Evolutionary conservation across 371 early-diverging fungal genomes (phyloP), one percentile per base, ranked within the genome.

Genomic region (Circinella umbellata): DNA sequence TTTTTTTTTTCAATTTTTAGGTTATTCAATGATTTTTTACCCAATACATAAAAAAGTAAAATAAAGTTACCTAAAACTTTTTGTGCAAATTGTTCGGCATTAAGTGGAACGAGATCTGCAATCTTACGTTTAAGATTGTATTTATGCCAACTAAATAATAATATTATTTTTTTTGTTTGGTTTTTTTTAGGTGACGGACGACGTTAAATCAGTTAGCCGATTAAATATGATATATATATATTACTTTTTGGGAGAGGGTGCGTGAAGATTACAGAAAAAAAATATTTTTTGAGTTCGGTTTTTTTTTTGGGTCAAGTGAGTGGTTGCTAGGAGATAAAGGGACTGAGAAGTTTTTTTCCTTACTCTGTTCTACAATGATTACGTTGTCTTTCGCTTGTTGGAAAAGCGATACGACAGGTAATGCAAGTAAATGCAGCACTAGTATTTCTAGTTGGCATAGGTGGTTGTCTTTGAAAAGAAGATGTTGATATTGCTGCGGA

Each of bases 71-170:
- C 89, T 38, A 82, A 73, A 18, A 82, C 79, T 68, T 85, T 85
- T 65, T 88, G 87, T n/a, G 87, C 88, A 89, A 94, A 96, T 63
- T 85, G 87, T 60, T 93, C 92, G 34, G 90, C 86, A 37, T 86
- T 70, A 39, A 95, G 85, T 17, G 95, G 90, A 8, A 91, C 88
- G 5, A 95, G 77, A n/a, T 88, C 88, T 46, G 91, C 93, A 46
- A 94, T 90, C 73, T 94, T 94, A 73, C 95, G 87, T 76, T 95
- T 94, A 68, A 96, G 83, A 76, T 96, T 96, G 81, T 96, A 96
- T 48, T 94, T 86, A 80, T 96, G 96, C 94, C 94, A 95, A 64
- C 83, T 82, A 66, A 13, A 4, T 14, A 5, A 51, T 17, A 51
- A 49, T 4, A 49, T 14, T 48, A 48, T 46, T 20, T n/a, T 51